A percentile compares a stretch with the other conserved stretches of the same genome.
These are phyloP conservation scores for Thalassiosira mediterranea DNA, from an alignment of 352 stramenopile species.

Conservation along the genomic window DNA sequence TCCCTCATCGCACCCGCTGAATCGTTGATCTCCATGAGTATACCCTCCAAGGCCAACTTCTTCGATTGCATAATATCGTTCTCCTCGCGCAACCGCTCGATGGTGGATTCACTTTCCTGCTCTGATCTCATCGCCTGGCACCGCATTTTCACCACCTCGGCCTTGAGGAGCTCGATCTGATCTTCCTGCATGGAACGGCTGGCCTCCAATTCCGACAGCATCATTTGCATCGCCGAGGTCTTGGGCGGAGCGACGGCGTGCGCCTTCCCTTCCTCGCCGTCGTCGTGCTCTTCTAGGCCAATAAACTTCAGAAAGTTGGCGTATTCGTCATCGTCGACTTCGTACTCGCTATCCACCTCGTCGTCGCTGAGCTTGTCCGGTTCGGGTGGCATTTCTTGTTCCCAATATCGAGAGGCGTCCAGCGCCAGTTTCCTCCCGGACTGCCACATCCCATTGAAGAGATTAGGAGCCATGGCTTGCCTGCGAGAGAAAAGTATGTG, in stretches of 20 bases:
- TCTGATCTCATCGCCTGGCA: constrained; percentile 32
- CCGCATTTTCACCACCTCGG: constrained; percentile 36
- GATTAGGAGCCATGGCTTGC: no score
- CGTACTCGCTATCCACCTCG: no score
- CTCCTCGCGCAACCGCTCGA: constrained; percentile 33
- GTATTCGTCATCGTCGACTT: no score
- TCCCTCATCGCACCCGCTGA: constrained; percentile 6
- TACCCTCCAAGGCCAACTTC: constrained; percentile 36
- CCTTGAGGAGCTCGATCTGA: constrained; percentile 49
- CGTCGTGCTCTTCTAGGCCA: no score
- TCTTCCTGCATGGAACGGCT: constrained; percentile 41
- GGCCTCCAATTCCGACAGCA: constrained; percentile 29
- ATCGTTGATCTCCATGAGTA: constrained; percentile 54
- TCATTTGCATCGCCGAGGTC: background rate
- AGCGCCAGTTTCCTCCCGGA: no score
- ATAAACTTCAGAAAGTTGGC: no score
- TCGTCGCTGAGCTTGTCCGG: no score
- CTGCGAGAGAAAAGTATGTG: no score
- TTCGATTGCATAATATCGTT: constrained; percentile 41
- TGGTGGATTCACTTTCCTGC: constrained; percentile 38
- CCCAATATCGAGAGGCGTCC: no score
- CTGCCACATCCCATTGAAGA: no score
- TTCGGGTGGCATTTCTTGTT: no score
- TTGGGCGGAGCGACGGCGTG: background rate
- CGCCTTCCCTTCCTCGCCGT: no score